Base-by-base conservation (phyloP, 371 early-diverging fungal genomes). In the Haplosporangium sp. region DNA sequence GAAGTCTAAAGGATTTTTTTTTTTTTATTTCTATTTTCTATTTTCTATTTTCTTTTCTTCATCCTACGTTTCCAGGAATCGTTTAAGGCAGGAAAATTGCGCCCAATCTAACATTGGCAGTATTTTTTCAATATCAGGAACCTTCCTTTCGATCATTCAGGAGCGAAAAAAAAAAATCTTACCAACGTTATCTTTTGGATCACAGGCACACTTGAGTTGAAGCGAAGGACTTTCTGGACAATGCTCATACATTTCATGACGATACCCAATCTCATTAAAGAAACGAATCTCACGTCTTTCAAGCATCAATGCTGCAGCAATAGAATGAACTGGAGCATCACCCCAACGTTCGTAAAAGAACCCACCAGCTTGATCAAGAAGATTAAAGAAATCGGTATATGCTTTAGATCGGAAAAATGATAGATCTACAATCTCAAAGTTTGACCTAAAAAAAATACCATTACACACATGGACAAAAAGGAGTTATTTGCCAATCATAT, bases 301-400 rank as follows among this genome's bases (percentile, higher is more conserved):
- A 13, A 98, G 77, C 85, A 96, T 87, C 83, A 98, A 76, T 0
- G 94, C 94, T 0, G 92, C 95, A 0, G 95, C 97, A 13, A 99
- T 81, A 10, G 96, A 95, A 71, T 97, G 99, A 5, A 99, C 93
- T 11, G 98, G 98, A 15, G 98, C 98, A 87, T 97, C 98, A 7
- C 98, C 97, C 97, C 98, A 98, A 48, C 96, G 86, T 75, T 99
- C 99, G 83, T 97, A 97, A 76, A 94, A 99, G 77, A 99, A 97
- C 3, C 93, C 97, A 34, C 95, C 95, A 2, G 88, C 67, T 56
- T 85, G 56, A 74, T 98, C 98, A 53, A 98, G 84, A 65, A 87
- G 88, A 37, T 93, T 84, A 69, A 98, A 97, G 77, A 91, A 96
- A 20, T 88, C 84, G 67, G 86, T 86, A 79, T 97, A 98, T 19